A percentile compares a stretch with the other conserved stretches of the same genome.
These are phyloP conservation scores for Stachybotrys echinatus DNA, from an alignment of 2,329 filamentous ascomycete species.

Conservation along the genomic window DNA sequence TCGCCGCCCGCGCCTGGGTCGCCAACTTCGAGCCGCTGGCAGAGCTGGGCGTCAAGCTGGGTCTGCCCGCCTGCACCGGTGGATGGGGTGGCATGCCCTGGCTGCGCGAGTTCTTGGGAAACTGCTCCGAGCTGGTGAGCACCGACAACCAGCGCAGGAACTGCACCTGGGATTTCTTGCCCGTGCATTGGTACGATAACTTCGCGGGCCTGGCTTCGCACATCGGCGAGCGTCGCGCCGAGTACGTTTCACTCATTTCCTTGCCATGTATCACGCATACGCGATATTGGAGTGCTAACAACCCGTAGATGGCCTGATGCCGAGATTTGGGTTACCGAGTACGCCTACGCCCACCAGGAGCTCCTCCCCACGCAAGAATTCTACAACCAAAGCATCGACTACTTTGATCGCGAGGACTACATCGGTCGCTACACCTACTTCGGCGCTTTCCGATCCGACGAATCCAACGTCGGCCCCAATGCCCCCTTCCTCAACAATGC, in stretches of 20 bases:
- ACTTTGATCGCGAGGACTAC: conserved; percentile 53
- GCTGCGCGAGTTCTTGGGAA: conserved; percentile 60
- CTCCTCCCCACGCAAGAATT: conserved; percentile 56
- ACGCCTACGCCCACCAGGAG: conserved; percentile 54
- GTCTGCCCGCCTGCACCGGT: conserved; percentile 66
- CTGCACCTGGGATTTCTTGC: conserved; percentile 59
- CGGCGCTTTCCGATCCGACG: conserved; percentile 63
- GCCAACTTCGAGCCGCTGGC: conserved; percentile 65
- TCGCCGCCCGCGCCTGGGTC: conserved; percentile 66
- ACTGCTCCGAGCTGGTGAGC: conserved; percentile 56
- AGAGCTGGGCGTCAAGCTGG: conserved; percentile 59
- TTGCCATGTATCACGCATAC: too few relatives aligned
- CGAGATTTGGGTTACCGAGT: conserved; percentile 76
- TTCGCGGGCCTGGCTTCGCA: conserved; percentile 64
- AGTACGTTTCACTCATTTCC: conserved; percentile 16
- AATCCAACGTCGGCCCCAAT: conserved; percentile 71
- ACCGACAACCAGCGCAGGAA: conserved; percentile 32
- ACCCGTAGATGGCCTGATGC: conserved; percentile 48
- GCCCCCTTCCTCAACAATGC: conserved; percentile 63
- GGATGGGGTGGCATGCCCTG: conserved; percentile 55
- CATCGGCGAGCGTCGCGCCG: conserved; percentile 45
- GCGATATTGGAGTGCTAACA: too few relatives aligned
- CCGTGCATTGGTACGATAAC: conserved; percentile 64
- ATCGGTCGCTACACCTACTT: conserved; percentile 71
- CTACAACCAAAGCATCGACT: conserved; percentile 61